phyloP scores from a whole-genome alignment of 2,329 filamentous ascomycete genomes.

The Aotearoamyces nothofagi region DNA sequence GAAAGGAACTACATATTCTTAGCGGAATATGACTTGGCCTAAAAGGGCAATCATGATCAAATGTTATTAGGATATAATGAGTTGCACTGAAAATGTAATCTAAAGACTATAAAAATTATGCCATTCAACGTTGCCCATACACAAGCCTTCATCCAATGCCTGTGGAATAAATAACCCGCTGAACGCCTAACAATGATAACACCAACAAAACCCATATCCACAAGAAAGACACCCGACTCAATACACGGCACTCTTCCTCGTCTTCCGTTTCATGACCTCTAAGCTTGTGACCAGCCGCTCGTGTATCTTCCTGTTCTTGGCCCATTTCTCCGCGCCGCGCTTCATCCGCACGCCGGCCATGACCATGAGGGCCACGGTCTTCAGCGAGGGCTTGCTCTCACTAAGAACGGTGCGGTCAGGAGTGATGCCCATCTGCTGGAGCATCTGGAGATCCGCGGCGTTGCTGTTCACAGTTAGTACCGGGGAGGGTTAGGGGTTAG shows the following conservation, averaged over 20 bases:
- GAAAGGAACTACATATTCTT: too few relatives aligned
- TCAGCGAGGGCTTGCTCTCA: constrained; percentile 28
- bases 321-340: constrained; percentile 31
- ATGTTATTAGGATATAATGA: too few relatives aligned
- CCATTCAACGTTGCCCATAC: too few relatives aligned
- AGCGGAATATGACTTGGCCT: too few relatives aligned
- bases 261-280: constrained; percentile 11
- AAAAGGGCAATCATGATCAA: too few relatives aligned
- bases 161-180: too few relatives aligned
- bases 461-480: constrained; percentile 45
- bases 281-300: constrained; percentile 14
- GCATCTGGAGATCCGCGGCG: constrained; percentile 74
- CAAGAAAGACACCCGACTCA: too few relatives aligned
- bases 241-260: constrained; percentile 1
- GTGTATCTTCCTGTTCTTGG: constrained; percentile 29
- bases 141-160: too few relatives aligned
- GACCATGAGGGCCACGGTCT: constrained; percentile 30
- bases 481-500: constrained; percentile 2
- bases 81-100: too few relatives aligned
- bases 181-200: too few relatives aligned
- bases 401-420: constrained; percentile 26
- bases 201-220: too few relatives aligned
- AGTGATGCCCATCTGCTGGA: constrained; percentile 65
- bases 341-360: constrained; percentile 35
- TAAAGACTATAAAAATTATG: too few relatives aligned